Base-by-base conservation (phyloP, 2,329 filamentous ascomycete genomes). In the Leptosphaerulina australis region DNA sequence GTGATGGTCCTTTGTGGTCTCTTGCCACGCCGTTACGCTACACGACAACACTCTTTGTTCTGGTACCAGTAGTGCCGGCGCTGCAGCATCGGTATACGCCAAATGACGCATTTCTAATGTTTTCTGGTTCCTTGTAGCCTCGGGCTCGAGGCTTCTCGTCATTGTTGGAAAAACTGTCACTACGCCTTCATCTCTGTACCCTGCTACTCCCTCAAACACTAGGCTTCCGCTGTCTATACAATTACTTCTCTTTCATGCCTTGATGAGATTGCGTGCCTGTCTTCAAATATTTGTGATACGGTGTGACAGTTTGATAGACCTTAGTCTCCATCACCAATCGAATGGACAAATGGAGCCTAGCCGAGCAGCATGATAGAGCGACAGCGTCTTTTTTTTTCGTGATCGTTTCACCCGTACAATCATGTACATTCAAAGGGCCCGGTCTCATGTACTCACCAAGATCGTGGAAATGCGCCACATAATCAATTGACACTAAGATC, bases 401-500 rank as follows among this genome's bases (percentile, higher is more conserved):
- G 24, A 6, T 14, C 28, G 28, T 15, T 15, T 30, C 28, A 15
- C 7, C 28, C 3, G 7, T 5, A 14, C 14, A 3, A 15, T 15
- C 12, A 14, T 30, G 12, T 9, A 14, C 14, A 9, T 14, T 28
- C 3, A 6, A 9, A 30, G 14, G 28, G 14, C 14, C 17, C 3
- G 6, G 31, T n/a, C 14, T 25, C 9, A 26, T 12, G 7, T 37
- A 3, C 12, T 8, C 21, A 11, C 12, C 7, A 10, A 18, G 14
- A 10, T 18, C 9, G 35, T n/a, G 9, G 18, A 35, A 14, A 12
- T 4, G 10, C 11, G n/a, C 21, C 33, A 28, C 34, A 38, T 45
- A 14, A 9, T 25, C 26, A 37, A 45, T 37, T 36, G 26, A 15
- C 48, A 43, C 41, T 51, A 46, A 30, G 25, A 46, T 51, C 31